These are phyloP conservation scores for Neurospora crassa DNA, from an alignment of 2,329 filamentous ascomycete genomes.

Conservation along the genomic window DNA sequence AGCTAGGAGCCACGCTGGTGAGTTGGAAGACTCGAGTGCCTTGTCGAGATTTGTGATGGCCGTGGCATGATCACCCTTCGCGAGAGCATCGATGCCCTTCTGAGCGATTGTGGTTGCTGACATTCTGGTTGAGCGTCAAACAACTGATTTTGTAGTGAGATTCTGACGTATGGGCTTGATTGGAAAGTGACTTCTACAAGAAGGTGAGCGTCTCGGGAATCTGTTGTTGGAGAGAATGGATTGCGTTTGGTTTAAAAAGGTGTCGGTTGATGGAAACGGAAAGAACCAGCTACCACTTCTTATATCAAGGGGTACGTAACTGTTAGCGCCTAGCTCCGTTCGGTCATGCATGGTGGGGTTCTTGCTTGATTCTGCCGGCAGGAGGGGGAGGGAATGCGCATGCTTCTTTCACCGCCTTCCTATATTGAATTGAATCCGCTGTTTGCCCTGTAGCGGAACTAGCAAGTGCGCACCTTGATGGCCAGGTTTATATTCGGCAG, in stretches of 20 bases:
- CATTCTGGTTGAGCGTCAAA: slow-evolving; percentile 28
- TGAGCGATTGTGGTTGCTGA: slow-evolving; percentile 40
- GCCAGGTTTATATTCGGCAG: neutral
- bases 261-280: neutral
- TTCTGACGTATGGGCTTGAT: neutral
- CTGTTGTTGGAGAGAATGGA: neutral
- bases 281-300: neutral
- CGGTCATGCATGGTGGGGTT: neutral
- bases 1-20: slow-evolving; percentile 70
- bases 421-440: neutral
- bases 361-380: neutral
- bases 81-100: slow-evolving; percentile 56
- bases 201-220: neutral
- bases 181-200: neutral
- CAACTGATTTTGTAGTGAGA: neutral
- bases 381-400: neutral
- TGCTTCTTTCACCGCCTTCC: neutral
- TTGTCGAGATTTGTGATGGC: slow-evolving; percentile 60
- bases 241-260: neutral
- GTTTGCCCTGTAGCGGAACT: neutral
- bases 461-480: neutral
- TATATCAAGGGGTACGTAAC: neutral
- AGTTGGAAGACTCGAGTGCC: slow-evolving; percentile 56
- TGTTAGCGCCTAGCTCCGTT: neutral
- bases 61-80: slow-evolving; percentile 51